phyloP scores from a whole-genome alignment of 352 stramenopile species.

The Phytophthora citrophthora region DNA sequence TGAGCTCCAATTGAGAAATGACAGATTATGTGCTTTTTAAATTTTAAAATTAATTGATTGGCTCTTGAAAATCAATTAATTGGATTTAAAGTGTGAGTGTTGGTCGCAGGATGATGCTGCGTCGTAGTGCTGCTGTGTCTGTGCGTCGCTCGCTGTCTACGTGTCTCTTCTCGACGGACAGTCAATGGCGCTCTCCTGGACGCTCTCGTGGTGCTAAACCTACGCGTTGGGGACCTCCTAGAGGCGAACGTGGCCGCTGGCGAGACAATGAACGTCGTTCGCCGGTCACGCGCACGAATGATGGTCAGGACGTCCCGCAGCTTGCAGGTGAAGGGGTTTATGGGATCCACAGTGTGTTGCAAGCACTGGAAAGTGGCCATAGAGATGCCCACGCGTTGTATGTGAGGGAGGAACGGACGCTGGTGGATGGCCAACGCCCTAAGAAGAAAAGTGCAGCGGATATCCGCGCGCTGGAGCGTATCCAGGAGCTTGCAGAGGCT shows the following conservation, averaged over 20 bases:
- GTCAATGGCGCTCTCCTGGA: constrained; percentile 13
- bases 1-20: constrained; percentile 17
- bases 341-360: constrained; percentile 73
- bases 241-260: constrained; percentile 14
- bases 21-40: background rate
- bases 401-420: constrained; percentile 42
- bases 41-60: too few relatives aligned
- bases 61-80: background rate
- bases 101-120: constrained; percentile 15
- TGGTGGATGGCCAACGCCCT: constrained; percentile 15
- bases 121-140: background rate
- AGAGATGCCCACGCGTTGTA: constrained; percentile 57
- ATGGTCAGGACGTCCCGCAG: constrained; percentile 55
- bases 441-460: constrained; percentile 49
- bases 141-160: constrained; percentile 3
- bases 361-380: constrained; percentile 68
- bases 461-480: constrained; percentile 44
- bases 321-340: constrained; percentile 66
- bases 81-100: constrained; percentile 1
- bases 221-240: constrained; percentile 1
- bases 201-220: constrained; percentile 11
- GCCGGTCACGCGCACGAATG: constrained; percentile 31
- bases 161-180: constrained; percentile 13
- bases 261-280: constrained; percentile 20
- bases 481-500: constrained; percentile 47